A percentile compares a stretch with the other conserved stretches of the same genome.
Evolutionary conservation across 345 rosid genomes (phyloP).

Genomic region (Excoecaria agallocha): DNA sequence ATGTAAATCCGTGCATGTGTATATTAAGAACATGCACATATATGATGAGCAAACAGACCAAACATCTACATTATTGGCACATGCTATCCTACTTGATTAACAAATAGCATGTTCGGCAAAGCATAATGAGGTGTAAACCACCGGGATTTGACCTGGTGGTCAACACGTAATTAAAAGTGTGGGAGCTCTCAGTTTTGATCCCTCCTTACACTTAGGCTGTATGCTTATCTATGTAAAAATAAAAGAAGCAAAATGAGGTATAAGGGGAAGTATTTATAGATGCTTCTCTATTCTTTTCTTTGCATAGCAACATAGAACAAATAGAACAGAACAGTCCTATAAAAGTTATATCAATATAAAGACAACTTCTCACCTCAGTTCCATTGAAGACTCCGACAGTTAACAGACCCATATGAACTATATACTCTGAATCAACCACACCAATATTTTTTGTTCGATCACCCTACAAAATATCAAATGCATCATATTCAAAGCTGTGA

Average conservation of each 20-base stretch:
- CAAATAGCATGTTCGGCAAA: too few species aligned
- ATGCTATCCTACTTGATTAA: too few species aligned
- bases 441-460: constrained; percentile 85
- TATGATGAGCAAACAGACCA: too few species aligned
- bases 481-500: constrained; percentile 2
- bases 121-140: too few species aligned
- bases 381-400: constrained; percentile 63
- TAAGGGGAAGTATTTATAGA: background rate
- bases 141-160: too few species aligned
- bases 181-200: background rate
- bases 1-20: too few species aligned
- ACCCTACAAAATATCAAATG: constrained; percentile 45
- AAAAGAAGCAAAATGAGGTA: too few species aligned
- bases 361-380: constrained; percentile 36
- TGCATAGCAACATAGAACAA: background rate
- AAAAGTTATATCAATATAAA: background rate
- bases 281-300: background rate
- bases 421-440: constrained; percentile 85
- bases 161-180: background rate
- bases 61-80: too few species aligned
- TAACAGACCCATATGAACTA: constrained; percentile 74
- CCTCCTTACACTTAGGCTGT: too few species aligned
- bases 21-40: too few species aligned
- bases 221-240: too few species aligned
- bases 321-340: background rate